phyloP scores from a whole-genome alignment of 257 asterid genomes.

The Nicotiana sylvestris region DNA sequence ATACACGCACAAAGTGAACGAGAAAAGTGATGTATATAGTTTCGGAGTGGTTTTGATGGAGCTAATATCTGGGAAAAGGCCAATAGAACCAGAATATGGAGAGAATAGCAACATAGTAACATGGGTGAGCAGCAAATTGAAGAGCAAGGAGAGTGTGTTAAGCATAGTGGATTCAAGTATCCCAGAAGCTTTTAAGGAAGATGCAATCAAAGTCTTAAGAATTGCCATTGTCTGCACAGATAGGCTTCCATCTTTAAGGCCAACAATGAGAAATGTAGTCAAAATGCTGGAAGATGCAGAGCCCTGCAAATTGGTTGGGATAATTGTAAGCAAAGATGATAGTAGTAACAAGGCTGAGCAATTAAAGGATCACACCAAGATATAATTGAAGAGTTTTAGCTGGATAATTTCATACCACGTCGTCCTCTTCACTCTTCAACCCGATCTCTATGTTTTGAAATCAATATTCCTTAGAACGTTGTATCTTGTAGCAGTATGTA shows the following conservation, averaged over 20 bases:
- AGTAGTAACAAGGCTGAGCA: slow-evolving; percentile 25
- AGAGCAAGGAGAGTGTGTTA: slow-evolving; percentile 51
- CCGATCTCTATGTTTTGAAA: neutral
- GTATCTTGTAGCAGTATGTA: neutral
- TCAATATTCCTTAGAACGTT: neutral
- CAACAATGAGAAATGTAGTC: slow-evolving; percentile 81
- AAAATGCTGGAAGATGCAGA: slow-evolving; percentile 73
- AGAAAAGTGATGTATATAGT: slow-evolving; percentile 86
- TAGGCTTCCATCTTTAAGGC: slow-evolving; percentile 66
- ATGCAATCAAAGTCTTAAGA: slow-evolving; percentile 60
- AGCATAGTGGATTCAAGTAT: slow-evolving; percentile 59
- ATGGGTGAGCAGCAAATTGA: slow-evolving; percentile 72
- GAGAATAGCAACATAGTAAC: slow-evolving; percentile 65
- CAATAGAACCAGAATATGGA: slow-evolving; percentile 80
- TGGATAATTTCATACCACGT: neutral
- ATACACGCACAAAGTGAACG: slow-evolving; percentile 63
- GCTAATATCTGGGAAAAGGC: slow-evolving; percentile 80
- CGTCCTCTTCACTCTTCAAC: neutral
- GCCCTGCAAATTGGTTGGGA: slow-evolving; percentile 46
- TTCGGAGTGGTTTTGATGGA: slow-evolving; percentile 93
- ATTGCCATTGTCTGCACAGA: slow-evolving; percentile 82
- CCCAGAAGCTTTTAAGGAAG: slow-evolving; percentile 45
- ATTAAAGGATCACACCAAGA: slow-evolving; percentile 21
- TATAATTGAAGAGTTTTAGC: neutral
- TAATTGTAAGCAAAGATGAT: slow-evolving; percentile 46